Base-by-base conservation (phyloP, 148 eudicot species). In the Dysphania ambrosioides region DNA sequence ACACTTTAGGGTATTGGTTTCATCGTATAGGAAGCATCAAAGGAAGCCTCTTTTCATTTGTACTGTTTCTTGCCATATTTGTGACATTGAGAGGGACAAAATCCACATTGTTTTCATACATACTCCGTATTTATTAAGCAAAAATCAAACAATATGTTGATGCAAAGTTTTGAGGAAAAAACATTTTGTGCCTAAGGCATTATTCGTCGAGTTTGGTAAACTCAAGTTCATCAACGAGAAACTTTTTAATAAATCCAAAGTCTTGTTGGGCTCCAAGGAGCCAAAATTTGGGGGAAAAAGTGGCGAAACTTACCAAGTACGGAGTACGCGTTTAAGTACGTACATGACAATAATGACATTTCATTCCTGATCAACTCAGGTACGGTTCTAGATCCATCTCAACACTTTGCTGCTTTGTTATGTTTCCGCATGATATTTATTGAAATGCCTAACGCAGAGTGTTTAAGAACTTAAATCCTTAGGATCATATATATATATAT, bases 41-140 rank as follows among this genome's bases (percentile, higher is more conserved):
- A 62, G 40, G 66, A 62, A 62, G 66, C 66, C 31, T 32, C 38
- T 30, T 13, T 62, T 19, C 6, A 15, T 62, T 62, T 62, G 66
- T 62, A 9, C 9, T 62, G 19, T 32, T n/a, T 30, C 66, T 30
- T 62, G 63, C 23, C 15, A 62, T 62, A 0, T 61, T 61, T 61
- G 11, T 47, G 53, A 47, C 3, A 21, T 47, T 47, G 53, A 47
- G 16, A 16, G 16, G 18, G 21, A 47, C 53, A 47, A 13, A 47
- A 47, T 47, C 53, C 16, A 47, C 53, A 47, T 21, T 18, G 21
- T 47, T 47, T n/a, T n/a, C n/a, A n/a, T n/a, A n/a, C n/a, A n/a
- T n/a, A n/a, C n/a, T n/a, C n/a, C n/a, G n/a, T n/a, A n/a, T n/a
- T n/a, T n/a, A n/a, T n/a, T n/a, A n/a, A n/a, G n/a, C n/a, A n/a